Base-by-base conservation (phyloP, 2,329 filamentous ascomycete species). In the Aspergillus terreus region DNA sequence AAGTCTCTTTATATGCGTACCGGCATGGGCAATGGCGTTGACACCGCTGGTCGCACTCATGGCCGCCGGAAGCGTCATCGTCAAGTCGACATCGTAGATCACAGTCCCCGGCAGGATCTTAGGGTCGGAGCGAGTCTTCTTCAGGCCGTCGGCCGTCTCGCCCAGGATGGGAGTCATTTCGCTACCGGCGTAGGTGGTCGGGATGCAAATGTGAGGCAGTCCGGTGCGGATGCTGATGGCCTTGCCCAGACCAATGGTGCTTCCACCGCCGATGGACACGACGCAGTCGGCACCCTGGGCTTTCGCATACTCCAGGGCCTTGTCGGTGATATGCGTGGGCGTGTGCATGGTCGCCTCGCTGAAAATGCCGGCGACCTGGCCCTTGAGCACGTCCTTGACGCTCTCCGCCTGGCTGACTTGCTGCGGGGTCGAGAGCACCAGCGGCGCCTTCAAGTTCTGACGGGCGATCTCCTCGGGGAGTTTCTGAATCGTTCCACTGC, bases 151-250 rank as follows among this genome's bases (percentile, higher is more conserved):
- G 11, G 74, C 71, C 0, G 82, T 85, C 68, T 86, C 82, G 2
- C 83, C 83, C 11, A 86, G 68, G 44, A 85, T 84, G 0, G 83
- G 80, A 3, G 83, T 86, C 76, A 86, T 83, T 62, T 86, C 84
- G 54, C 78, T 82, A 3, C 81, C 81, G 4, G 81, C 78, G 61
- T 84, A 84, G 0, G 81, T 83, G 2, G 81, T 84, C n/a, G 82
- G 80, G 45, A 84, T 78, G 58, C 79, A 82, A 41, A 84, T 76
- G 60, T 84, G 81, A 17, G 78, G 79, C 32, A 83, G 69, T 0
- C 73, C 74, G 32, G 79, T 82, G 40, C 78, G 74, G 44, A 78
- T 68, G 44, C 75, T 76, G 53, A 83, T 76, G 1, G 80, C 81
- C 58, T 84, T 83, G 4, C 81, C 81, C n/a, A 86, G 68, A 0